Conservation (phyloP, 2,329 filamentous ascomycete genomes). For the Colletotrichum sp. region DNA sequence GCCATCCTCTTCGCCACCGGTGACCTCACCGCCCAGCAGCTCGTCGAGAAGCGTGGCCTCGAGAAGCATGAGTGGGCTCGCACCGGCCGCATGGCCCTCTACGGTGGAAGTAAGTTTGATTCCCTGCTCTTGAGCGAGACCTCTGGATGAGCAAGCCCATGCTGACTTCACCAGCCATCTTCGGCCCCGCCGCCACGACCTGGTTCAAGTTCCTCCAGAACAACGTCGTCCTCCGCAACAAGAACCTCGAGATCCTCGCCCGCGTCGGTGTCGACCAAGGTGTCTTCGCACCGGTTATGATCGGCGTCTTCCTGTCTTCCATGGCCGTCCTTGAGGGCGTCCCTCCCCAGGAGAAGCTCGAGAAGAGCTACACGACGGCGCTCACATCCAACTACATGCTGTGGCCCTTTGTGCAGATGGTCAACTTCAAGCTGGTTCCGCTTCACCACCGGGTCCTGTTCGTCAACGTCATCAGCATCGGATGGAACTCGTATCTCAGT, state of each 20-base stretch:
- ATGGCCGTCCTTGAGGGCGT: constrained; percentile 84
- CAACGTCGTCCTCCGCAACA: constrained; percentile 67
- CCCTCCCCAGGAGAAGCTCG: constrained; percentile 67
- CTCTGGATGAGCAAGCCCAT: neutral
- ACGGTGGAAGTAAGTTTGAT: constrained; percentile 70
- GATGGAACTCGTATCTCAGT: constrained; percentile 71
- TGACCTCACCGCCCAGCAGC: constrained; percentile 89
- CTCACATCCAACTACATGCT: constrained; percentile 85
- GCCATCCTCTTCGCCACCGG: constrained; percentile 92
- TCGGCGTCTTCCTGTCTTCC: constrained; percentile 79
- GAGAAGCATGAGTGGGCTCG: constrained; percentile 76
- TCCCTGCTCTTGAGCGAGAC: neutral
- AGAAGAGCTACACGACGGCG: constrained; percentile 72
- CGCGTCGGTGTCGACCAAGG: constrained; percentile 83
- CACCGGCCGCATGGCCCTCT: constrained; percentile 80
- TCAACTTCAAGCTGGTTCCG: constrained; percentile 89
- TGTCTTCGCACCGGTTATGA: constrained; percentile 83
- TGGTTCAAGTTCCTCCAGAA: constrained; percentile 85
- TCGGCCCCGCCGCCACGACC: constrained; percentile 84
- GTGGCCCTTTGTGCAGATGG: constrained; percentile 84
- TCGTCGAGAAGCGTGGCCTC: constrained; percentile 80
- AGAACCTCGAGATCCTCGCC: constrained; percentile 75
- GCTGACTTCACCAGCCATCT: constrained; percentile 62
- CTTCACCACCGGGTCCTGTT: constrained; percentile 83
- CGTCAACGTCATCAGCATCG: constrained; percentile 79